Base-by-base conservation (phyloP, 1,284 basidiomycete species). In the Meripilus lineatus region DNA sequence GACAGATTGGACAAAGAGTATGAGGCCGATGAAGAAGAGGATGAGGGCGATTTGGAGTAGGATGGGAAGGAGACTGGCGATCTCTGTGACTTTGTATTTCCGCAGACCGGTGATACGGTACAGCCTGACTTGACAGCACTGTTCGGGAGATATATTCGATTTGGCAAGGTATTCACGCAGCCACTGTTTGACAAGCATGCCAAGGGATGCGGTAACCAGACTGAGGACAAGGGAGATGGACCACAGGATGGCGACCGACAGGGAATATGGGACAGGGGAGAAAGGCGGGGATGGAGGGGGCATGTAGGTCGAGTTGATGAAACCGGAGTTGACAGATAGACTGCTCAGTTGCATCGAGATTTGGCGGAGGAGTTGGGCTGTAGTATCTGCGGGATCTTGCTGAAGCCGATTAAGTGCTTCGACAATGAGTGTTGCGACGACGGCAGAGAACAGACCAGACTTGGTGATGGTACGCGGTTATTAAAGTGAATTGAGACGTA, bases 401-500 rank as follows among this genome's bases (percentile, higher is more conserved):
- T 54, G 53, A 13, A 74, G 59, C 8, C 52, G 58, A 38, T 62
- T 58, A 50, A 67, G 68, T 45, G 67, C 68, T 45, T 72, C 65
- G n/a, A 72, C 58, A 38, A 72, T 59, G 47, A 74, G 72, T 2
- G 70, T 59, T 3, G 71, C 71, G 35, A 72, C 53, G 26, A 66
- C 68, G 2, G 68, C 69, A 34, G 71, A 72, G 49, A 74, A 73
- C 4, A 74, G 58, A 55, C 70, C 71, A 38, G 71, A 40, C 48
- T 43, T 8, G 8, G 18, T 6, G 14, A 11, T 18, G 7, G 20
- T 21, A 11, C 8, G 18, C 6, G 20, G 6, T 21, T 5, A 30
- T 34, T 24, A 11, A 11, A 32, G 8, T 8, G 4, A 32, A 5
- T 11, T 40, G 8, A 18, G 18, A 40, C 5, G 17, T 22, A 4